phyloP scores from a whole-genome alignment of 768 basidiomycete species.

The Cystobasidium ongulense region DNA sequence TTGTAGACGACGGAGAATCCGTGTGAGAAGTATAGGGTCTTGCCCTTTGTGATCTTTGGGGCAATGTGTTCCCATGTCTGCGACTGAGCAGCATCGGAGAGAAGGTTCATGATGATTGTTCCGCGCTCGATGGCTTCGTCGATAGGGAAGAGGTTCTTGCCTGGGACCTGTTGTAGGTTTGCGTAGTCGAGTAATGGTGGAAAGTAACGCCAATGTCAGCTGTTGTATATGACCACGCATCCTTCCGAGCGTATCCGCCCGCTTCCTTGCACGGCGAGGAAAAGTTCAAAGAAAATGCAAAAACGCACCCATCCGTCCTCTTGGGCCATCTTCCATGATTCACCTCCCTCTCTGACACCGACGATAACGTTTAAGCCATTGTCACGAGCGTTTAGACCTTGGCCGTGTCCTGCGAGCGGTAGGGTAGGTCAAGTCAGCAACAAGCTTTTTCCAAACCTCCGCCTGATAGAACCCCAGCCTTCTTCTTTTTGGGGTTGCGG shows the following conservation, averaged over 20 bases:
- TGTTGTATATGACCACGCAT: no score
- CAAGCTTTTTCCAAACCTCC: not conserved
- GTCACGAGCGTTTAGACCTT: conserved; percentile 97
- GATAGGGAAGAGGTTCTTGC: conserved; percentile 94
- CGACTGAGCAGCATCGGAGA: conserved; percentile 98
- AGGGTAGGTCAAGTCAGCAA: not conserved
- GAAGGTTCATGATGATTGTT: conserved; percentile 99
- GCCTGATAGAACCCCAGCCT: not conserved
- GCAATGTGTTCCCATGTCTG: conserved; percentile 82
- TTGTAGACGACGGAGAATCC: conserved; percentile 99
- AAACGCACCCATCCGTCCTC: conserved; percentile 88
- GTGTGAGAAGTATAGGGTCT: conserved; percentile 99
- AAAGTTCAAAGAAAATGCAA: not conserved
- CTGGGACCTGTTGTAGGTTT: conserved; percentile 64
- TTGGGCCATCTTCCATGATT: conserved; percentile 88
- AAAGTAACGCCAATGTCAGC: no score
- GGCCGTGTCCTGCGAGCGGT: conserved; percentile 67
- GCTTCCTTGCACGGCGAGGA: not conserved
- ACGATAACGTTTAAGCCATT: conserved; percentile 97
- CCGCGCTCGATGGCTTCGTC: conserved; percentile 92
- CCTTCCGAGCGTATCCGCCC: not conserved
- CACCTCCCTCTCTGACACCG: conserved; percentile 92
- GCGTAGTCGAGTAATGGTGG: no score
- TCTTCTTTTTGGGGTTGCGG: not conserved
- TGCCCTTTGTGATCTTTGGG: conserved; percentile 97